Conservation (phyloP, 371 early-diverging fungal genomes). For the Apophysomyces trapeziformis region DNA sequence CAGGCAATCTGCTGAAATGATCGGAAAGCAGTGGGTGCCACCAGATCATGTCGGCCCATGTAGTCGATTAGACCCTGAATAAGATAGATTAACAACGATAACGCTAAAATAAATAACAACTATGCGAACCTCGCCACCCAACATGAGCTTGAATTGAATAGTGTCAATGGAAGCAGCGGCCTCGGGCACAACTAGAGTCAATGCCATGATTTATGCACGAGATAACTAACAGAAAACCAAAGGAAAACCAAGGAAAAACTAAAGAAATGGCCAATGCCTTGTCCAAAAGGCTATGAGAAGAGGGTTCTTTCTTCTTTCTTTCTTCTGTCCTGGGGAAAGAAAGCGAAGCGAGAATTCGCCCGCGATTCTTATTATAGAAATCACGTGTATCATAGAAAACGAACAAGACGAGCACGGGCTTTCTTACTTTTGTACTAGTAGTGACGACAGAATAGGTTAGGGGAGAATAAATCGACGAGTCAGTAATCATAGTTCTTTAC, state of each 20-base stretch:
- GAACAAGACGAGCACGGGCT: too few species aligned
- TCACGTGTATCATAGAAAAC: too few species aligned
- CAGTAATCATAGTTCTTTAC: too few species aligned
- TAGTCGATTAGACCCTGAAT: constrained; percentile 22
- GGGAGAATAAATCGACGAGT: too few species aligned
- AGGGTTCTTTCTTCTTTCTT: too few species aligned
- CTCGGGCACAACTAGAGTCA: constrained; percentile 55
- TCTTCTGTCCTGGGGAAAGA: not conserved
- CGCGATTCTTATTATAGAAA: too few species aligned
- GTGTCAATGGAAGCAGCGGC: constrained; percentile 66
- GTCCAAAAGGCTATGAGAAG: too few species aligned
- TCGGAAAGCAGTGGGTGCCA: constrained; percentile 47
- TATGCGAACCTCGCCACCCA: constrained; percentile 36
- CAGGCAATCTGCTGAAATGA: constrained; percentile 66
- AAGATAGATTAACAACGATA: not conserved
- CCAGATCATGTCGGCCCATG: constrained; percentile 18
- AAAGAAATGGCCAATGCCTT: too few species aligned
- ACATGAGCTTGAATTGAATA: constrained; percentile 64
- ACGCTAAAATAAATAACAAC: constrained; percentile 1
- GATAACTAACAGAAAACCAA: not conserved
- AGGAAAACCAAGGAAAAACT: not conserved
- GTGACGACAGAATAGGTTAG: too few species aligned
- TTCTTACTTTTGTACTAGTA: too few species aligned
- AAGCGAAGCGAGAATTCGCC: too few species aligned
- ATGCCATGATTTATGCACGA: constrained; percentile 11